Percentiles rank a stretch among this genome's conserved stretches.
Conservation (phyloP, 139 green algal genomes). For the Chlorella sp. region DNA sequence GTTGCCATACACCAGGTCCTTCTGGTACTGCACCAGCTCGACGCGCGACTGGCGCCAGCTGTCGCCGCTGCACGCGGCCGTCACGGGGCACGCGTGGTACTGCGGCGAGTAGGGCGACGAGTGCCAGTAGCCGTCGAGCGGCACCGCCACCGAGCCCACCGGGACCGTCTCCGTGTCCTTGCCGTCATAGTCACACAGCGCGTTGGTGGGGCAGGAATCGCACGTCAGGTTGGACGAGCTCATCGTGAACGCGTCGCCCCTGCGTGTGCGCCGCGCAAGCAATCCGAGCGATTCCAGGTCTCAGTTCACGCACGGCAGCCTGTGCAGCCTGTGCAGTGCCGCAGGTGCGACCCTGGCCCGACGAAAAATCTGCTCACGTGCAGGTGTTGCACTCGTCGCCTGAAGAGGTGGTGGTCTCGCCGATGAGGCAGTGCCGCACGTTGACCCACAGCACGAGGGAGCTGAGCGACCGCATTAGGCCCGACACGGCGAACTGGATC, state of each 20-base stretch:
- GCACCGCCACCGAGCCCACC: neutral
- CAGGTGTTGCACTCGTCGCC: neutral
- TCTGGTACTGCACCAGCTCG: neutral
- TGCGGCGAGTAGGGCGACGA: neutral
- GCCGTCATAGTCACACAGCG: neutral
- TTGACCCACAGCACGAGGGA: neutral
- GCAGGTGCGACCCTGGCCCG: too few relatives aligned
- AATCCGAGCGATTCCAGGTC: too few relatives aligned
- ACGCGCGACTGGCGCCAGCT: too few relatives aligned
- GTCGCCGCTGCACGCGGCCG: neutral
- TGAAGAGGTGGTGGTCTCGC: neutral
- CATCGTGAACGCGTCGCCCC: neutral
- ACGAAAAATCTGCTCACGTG: neutral
- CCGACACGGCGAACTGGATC: neutral
- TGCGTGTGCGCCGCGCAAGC: too few relatives aligned
- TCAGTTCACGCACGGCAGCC: too few relatives aligned
- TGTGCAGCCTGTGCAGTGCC: neutral
- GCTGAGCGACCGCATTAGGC: neutral
- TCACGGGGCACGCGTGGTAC: neutral
- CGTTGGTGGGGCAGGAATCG: neutral
- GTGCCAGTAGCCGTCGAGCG: neutral
- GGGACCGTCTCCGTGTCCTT: neutral
- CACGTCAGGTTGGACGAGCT: neutral
- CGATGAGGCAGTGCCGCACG: neutral
- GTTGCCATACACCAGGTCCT: neutral